Evolutionary conservation across 75 land plant species (phyloP).

Genomic region (Ceratopteris richardii): DNA sequence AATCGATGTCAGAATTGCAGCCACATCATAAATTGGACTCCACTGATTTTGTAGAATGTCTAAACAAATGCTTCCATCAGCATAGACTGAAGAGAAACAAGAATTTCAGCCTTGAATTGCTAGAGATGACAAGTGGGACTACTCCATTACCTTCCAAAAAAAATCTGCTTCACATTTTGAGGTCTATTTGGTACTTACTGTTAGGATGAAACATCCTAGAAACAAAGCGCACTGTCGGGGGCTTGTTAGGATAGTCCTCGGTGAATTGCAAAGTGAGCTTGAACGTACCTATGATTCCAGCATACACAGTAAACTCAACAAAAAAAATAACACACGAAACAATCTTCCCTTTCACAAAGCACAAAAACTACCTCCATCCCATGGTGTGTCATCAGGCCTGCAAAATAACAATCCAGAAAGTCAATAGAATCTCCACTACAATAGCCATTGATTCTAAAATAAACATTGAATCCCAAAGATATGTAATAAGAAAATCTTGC

Average conservation of each 20-base stretch:
- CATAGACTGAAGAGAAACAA: conserved; percentile 44
- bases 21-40: conserved; percentile 86
- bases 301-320: neutral
- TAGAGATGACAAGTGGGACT: too few relatives aligned
- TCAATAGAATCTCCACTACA: too few relatives aligned
- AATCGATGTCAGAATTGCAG: conserved; percentile 74
- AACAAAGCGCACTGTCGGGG: conserved; percentile 63
- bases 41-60: conserved; percentile 83
- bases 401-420: conserved; percentile 10
- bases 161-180: too few relatives aligned
- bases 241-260: conserved; percentile 52
- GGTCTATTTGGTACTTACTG: too few relatives aligned
- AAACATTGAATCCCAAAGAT: too few relatives aligned
- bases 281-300: conserved; percentile 37
- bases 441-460: too few relatives aligned
- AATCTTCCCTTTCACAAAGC: neutral
- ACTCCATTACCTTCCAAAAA: too few relatives aligned
- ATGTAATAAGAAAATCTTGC: too few relatives aligned
- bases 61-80: conserved; percentile 77
- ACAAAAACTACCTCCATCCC: conserved; percentile 34
- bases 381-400: conserved; percentile 43
- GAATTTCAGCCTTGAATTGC: too few relatives aligned
- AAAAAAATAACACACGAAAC: conserved; percentile 1
- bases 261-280: conserved; percentile 54
- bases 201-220: conserved; percentile 72